Base-by-base conservation (phyloP, 2,329 filamentous ascomycete genomes). In the Aspergillus puulaauensis region DNA sequence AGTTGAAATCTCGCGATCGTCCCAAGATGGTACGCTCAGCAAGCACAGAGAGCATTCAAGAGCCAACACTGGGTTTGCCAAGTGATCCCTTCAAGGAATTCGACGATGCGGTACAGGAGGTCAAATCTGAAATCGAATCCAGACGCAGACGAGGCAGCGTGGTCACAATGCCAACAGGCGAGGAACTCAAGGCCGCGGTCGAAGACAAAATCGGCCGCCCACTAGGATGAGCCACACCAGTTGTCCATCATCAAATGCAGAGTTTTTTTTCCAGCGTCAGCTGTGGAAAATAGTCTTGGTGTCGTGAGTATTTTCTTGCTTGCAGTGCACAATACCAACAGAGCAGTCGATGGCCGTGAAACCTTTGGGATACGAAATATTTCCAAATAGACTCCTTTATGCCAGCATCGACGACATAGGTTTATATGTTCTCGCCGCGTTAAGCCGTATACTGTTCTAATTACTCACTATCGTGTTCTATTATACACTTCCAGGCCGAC, bases 1-100 rank as follows among this genome's bases (percentile, higher is more conserved):
- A 77, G 57, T 75, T 91, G 7, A 88, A 90, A 64, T 75, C 81
- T 58, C 82, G 87, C 51, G 78, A 73, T 63, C 68, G 70, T 14
- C 73, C 75, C 19, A 64, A 70, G 21, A 15, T 70, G 23, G 64
- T 66, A 23, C 79, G 82, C 56, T 82, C 80, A 2, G 69, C 79
- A 9, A 87, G 86, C 67, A 78, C 81, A 17, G 87, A 90, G 12
- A 84, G 81, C 56, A 62, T 86, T 15, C 80, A 80, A 46, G 82
- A 86, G 54, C 90, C 90, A 0, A 82, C 90, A 3, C 77, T 96
- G 6, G 93, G 93, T 24, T 80, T 98, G 39, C 88, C 91, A 1
- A 86, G 86, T 62, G 92, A 97, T 70, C 87, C 87, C 0, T 86
- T 86, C 54, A 79, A 80, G 27, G 91, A 96, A 66, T 81, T 96